Percentiles rank a stretch among this genome's conserved stretches.
Conservation (phyloP, 441 rosid genomes). For the Breynia disticha region DNA sequence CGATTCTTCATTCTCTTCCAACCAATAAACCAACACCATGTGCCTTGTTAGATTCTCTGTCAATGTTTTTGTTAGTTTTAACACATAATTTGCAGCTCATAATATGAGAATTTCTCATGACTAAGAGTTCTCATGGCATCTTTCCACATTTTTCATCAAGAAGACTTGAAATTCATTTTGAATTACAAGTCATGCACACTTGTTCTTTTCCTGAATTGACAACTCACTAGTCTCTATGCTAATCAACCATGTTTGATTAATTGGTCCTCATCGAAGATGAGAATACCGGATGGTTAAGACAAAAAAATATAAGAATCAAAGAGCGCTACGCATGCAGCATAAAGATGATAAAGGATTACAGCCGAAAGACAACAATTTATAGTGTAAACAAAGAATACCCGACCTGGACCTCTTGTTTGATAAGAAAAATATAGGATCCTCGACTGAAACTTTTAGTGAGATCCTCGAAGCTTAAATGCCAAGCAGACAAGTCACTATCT, state of each 20-base stretch:
- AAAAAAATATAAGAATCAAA: no score
- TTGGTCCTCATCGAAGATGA: no score
- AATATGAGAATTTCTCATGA: background rate
- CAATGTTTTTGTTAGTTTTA: background rate
- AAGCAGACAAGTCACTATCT: constrained; percentile 7
- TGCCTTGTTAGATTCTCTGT: constrained; percentile 28
- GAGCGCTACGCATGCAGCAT: no score
- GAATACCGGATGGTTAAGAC: no score
- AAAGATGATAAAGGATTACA: no score
- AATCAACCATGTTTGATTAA: background rate
- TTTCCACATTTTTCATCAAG: background rate
- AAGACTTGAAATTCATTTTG: constrained; percentile 4
- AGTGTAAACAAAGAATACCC: background rate
- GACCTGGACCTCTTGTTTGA: no score
- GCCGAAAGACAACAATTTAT: no score
- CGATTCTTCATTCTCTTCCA: constrained; percentile 25
- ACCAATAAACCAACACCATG: constrained; percentile 25
- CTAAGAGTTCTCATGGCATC: constrained; percentile 11
- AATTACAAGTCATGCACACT: constrained; percentile 8
- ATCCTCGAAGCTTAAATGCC: constrained; percentile 12
- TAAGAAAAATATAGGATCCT: no score
- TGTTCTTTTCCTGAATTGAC: constrained; percentile 18
- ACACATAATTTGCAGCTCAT: background rate
- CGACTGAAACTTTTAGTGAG: no score
- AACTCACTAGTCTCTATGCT: background rate